Evolutionary conservation across 176 grass and related monocot species (phyloP), one percentile per base, ranked within the genome.

Genomic region (Aegilops speltoides): DNA sequence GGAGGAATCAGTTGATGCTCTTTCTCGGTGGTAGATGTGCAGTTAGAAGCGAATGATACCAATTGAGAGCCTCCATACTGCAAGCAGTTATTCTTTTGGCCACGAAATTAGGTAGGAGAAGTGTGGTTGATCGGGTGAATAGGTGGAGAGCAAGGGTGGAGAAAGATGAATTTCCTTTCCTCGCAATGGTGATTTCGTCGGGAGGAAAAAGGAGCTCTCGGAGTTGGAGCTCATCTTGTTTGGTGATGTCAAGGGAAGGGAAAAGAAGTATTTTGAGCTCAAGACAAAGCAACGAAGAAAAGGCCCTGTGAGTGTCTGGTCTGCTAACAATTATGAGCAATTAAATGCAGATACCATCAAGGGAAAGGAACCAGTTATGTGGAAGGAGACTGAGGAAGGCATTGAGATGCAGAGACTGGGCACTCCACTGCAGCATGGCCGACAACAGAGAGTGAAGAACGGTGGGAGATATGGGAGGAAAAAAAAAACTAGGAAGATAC

Each of bases 201-300:
- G 97, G 11, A 84, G 97, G 81, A 94, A 98, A 87, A 98, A 98
- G 38, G 97, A 98, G 69, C 87, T 98, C 45, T 96, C 97, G 0
- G 94, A 98, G 37, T 86, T 98, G 66, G 94, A 98, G 80, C 94
- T 98, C 45, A 94, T 96, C 85, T 93, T 98, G 84, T 98, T 98
- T 65, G 94, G 93, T 22, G 97, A 98, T 85, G 90, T 98, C 68
- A 91, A 92, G 97, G 68, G 97, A 98, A 73, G 97, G 14, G 97
- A 98, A 88, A 94, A 83, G 80, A 94, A 98, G 73, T 96, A 94
- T 68, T 93, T 96, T 68, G 90, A 98, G 80, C 90, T 98, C 78
- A 98, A 96, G 79, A 90, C 97, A 57, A 84, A 79, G 46, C 97
- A 94, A 11, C 91, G 85, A 79, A 85, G 93, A 81, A 98, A 84